Percentiles rank a stretch among this genome's conserved stretches.
Conservation (phyloP, 306 rosid genomes). For the Acmispon strigosus region DNA sequence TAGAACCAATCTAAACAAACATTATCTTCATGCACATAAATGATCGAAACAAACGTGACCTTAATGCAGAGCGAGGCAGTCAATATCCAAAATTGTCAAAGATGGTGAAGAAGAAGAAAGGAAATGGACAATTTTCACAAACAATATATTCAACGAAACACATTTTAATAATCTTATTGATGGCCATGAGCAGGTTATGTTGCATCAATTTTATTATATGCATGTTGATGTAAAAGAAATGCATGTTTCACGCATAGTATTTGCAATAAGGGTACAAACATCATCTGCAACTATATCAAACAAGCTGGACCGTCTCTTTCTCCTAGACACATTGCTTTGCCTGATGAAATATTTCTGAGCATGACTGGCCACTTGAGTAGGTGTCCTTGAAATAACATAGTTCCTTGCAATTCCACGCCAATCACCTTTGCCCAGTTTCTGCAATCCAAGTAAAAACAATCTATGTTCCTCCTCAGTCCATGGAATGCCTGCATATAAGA, state of each 20-base stretch:
- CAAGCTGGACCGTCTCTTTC: constrained; percentile 95
- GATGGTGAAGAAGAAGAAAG: neutral
- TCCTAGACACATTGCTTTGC: constrained; percentile 86
- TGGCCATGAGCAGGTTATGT: neutral
- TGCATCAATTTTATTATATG: neutral
- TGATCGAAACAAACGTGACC: neutral
- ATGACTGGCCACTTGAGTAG: constrained; percentile 99
- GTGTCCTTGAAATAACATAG: constrained; percentile 87
- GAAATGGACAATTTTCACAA: neutral
- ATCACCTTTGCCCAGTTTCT: constrained; percentile 98
- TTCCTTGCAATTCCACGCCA: constrained; percentile 99
- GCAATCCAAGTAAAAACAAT: constrained; percentile 93
- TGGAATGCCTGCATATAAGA: constrained; percentile 63
- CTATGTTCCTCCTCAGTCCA: constrained; percentile 99
- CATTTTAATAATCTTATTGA: constrained; percentile 15
- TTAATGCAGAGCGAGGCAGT: neutral
- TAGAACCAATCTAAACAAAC: neutral
- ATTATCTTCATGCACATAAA: neutral
- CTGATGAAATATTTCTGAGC: constrained; percentile 97
- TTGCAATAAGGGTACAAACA: constrained; percentile 49
- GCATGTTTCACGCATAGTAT: constrained; percentile 4
- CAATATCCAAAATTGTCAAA: neutral
- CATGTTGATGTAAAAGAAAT: neutral
- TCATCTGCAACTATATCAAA: constrained; percentile 91
- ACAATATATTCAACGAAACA: constrained; percentile 8